Percentiles rank a stretch among this genome's conserved stretches.
These are phyloP conservation scores for Annona squamosa DNA, from an alignment of 164 flowering plant species.

Conservation along the genomic window DNA sequence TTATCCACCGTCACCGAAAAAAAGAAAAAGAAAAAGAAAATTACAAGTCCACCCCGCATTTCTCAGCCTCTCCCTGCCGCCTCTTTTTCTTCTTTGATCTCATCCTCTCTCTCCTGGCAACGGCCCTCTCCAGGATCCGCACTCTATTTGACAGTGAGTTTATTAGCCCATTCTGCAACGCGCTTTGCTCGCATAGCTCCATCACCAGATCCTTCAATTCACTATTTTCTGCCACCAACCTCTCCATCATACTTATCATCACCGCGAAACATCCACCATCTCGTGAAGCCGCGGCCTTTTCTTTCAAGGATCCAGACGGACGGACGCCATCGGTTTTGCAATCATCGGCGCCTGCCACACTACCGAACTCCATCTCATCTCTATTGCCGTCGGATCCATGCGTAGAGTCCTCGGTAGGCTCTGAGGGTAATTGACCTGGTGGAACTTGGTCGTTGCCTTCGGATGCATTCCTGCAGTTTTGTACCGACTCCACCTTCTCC, in stretches of 20 bases:
- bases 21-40: too few relatives aligned
- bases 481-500: too few relatives aligned
- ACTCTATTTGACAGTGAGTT: slow-evolving; percentile 42
- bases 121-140: slow-evolving; percentile 50
- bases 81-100: slow-evolving; percentile 27
- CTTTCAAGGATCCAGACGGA: not conserved
- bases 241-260: slow-evolving; percentile 17
- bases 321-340: too few relatives aligned
- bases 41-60: too few relatives aligned
- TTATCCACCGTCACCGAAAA: too few relatives aligned
- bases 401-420: too few relatives aligned
- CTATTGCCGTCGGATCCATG: too few relatives aligned
- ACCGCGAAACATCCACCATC: slow-evolving; percentile 10
- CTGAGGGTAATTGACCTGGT: too few relatives aligned
- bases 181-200: slow-evolving; percentile 41
- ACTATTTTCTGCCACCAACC: slow-evolving; percentile 41
- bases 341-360: too few relatives aligned
- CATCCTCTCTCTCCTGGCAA: slow-evolving; percentile 23
- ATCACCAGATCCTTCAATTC: slow-evolving; percentile 46
- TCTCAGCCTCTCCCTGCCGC: not conserved
- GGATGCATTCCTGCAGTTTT: too few relatives aligned
- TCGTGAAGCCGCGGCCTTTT: not conserved
- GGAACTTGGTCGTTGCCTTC: too few relatives aligned
- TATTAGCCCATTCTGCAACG: slow-evolving; percentile 34
- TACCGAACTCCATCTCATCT: too few relatives aligned